Conservation (phyloP, 148 eudicot genomes). For the Nepenthes mirabilis region DNA sequence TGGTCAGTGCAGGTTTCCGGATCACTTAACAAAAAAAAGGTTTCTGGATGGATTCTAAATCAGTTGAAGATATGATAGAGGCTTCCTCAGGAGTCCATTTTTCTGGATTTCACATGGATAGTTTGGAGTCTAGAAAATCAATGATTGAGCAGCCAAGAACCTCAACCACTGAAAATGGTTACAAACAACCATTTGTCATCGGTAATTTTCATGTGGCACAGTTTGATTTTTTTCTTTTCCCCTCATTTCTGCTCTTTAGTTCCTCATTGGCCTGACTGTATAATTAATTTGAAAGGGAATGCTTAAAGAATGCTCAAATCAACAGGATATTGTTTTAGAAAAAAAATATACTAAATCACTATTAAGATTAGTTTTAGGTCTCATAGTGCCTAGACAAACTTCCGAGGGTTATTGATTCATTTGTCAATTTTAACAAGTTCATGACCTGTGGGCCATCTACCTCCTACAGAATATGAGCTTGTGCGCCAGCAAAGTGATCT, state of each 20-base stretch:
- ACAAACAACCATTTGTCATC: constrained; percentile 84
- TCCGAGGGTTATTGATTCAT: too few relatives aligned
- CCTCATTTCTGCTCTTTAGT: neutral
- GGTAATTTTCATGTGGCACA: constrained; percentile 40
- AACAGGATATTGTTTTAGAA: too few relatives aligned
- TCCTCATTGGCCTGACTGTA: neutral
- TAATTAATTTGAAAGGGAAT: neutral
- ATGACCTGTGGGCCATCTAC: too few relatives aligned
- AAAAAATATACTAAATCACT: too few relatives aligned
- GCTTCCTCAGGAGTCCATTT: constrained; percentile 83
- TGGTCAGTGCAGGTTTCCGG: constrained; percentile 10
- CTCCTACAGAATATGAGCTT: too few relatives aligned
- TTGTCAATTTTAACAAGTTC: too few relatives aligned
- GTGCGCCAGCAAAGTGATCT: too few relatives aligned
- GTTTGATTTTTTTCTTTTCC: too few relatives aligned
- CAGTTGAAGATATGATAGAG: constrained; percentile 66
- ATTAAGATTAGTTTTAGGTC: too few relatives aligned
- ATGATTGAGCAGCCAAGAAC: constrained; percentile 47
- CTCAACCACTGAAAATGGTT: constrained; percentile 46
- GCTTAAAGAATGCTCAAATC: too few relatives aligned
- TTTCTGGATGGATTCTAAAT: constrained; percentile 54
- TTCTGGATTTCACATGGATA: constrained; percentile 88
- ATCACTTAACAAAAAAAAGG: too few relatives aligned
- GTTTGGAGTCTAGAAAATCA: constrained; percentile 30
- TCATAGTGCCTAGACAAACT: too few relatives aligned